A percentile compares a stretch with the other conserved stretches of the same genome.
Conservation (phyloP, 2,329 filamentous ascomycete genomes). For the Colletotrichum sp. region DNA sequence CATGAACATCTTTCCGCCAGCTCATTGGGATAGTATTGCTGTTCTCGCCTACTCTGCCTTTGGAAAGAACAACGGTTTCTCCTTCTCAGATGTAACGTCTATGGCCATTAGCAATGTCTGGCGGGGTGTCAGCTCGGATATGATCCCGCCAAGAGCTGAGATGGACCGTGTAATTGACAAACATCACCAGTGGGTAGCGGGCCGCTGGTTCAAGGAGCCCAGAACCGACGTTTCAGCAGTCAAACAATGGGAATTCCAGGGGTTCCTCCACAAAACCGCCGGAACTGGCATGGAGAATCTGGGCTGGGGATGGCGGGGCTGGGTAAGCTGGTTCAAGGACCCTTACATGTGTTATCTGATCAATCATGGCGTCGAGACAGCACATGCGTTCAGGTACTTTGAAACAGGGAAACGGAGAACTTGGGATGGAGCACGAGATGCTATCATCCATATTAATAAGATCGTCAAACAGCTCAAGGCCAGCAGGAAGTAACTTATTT, state of each 20-base stretch:
- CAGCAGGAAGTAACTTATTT: neutral
- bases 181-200: slow-evolving; percentile 31
- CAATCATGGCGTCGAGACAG: slow-evolving; percentile 43
- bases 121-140: slow-evolving; percentile 29
- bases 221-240: slow-evolving; percentile 23
- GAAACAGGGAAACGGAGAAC: slow-evolving; percentile 41
- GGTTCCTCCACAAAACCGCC: slow-evolving; percentile 40
- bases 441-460: slow-evolving; percentile 33
- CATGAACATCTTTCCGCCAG: slow-evolving; percentile 43
- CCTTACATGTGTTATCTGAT: slow-evolving; percentile 40
- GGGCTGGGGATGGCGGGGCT: slow-evolving; percentile 43
- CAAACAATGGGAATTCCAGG: slow-evolving; percentile 36
- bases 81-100: slow-evolving; percentile 38
- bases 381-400: slow-evolving; percentile 44
- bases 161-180: slow-evolving; percentile 32
- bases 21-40: slow-evolving; percentile 40
- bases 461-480: slow-evolving; percentile 32
- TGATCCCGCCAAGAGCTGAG: slow-evolving; percentile 30
- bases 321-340: slow-evolving; percentile 45
- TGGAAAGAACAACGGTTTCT: slow-evolving; percentile 35
- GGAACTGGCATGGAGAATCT: slow-evolving; percentile 47
- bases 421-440: slow-evolving; percentile 43
- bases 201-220: slow-evolving; percentile 24
- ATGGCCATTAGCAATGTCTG: slow-evolving; percentile 46
- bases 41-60: slow-evolving; percentile 34